Percentiles rank a stretch among this genome's conserved stretches.
phyloP scores from a whole-genome alignment of 148 eudicot species.

The Chenopodium suecicum region DNA sequence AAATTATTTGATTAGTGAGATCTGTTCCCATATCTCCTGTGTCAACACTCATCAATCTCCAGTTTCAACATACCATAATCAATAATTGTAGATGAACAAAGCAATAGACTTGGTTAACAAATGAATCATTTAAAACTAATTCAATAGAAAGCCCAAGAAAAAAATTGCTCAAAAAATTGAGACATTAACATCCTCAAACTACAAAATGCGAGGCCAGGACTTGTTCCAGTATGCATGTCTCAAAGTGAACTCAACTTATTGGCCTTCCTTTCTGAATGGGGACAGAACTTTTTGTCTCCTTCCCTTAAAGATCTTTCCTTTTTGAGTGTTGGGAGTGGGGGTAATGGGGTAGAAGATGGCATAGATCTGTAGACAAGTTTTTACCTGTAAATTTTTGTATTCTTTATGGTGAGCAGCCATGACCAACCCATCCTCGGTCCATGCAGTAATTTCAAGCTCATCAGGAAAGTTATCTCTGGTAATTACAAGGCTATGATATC shows the following conservation, averaged over 20 bases:
- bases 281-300: not conserved
- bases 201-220: not conserved
- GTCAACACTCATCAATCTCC: not conserved
- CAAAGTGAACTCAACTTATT: not conserved
- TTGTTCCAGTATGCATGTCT: not conserved
- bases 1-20: too few relatives aligned
- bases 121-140: not conserved
- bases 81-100: not conserved
- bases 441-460: conserved; percentile 88
- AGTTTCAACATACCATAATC: not conserved
- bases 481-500: conserved; percentile 98
- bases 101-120: not conserved
- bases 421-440: conserved; percentile 94
- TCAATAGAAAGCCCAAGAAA: not conserved
- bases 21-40: not conserved
- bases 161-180: not conserved
- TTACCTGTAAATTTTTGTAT: conserved; percentile 72
- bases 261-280: not conserved
- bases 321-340: not conserved
- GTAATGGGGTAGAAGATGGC: too few relatives aligned
- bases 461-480: conserved; percentile 86
- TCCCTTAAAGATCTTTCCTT: not conserved
- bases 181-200: not conserved
- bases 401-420: conserved; percentile 97
- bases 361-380: not conserved